Conservation (phyloP, 179 eudicot genomes). For the Actinidia arguta region DNA sequence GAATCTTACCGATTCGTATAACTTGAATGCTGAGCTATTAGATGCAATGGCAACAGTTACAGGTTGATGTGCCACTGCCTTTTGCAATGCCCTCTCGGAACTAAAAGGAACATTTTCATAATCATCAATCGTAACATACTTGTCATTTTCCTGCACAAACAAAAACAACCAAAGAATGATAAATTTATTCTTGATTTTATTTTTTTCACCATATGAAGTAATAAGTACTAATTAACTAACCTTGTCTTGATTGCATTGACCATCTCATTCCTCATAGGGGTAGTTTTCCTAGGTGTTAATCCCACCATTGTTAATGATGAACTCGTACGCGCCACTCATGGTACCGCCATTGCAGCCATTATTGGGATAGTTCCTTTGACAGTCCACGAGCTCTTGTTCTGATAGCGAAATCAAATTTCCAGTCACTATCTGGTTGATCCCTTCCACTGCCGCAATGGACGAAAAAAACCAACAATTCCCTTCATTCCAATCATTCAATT, state of each 20-base stretch:
- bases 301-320: constrained; percentile 69
- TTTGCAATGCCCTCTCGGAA: constrained; percentile 55
- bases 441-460: constrained; percentile 67
- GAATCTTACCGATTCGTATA: constrained; percentile 50
- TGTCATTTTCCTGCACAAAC: constrained; percentile 59
- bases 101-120: constrained; percentile 67
- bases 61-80: constrained; percentile 69
- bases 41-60: constrained; percentile 77
- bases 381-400: constrained; percentile 72
- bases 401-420: constrained; percentile 56
- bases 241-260: constrained; percentile 53
- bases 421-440: constrained; percentile 62
- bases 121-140: constrained; percentile 60
- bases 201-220: too few species aligned
- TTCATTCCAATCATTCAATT: constrained; percentile 18
- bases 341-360: constrained; percentile 75
- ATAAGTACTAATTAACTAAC: too few species aligned
- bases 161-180: not conserved
- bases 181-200: too few species aligned
- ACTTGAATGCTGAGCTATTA: constrained; percentile 61
- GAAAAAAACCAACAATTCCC: constrained; percentile 91
- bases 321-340: constrained; percentile 64
- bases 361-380: constrained; percentile 52
- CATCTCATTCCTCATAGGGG: constrained; percentile 57
- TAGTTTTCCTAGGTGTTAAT: constrained; percentile 67